These are phyloP conservation scores for Fraxinus sp. DNA, from an alignment of 305 asterid species.

Conservation along the genomic window DNA sequence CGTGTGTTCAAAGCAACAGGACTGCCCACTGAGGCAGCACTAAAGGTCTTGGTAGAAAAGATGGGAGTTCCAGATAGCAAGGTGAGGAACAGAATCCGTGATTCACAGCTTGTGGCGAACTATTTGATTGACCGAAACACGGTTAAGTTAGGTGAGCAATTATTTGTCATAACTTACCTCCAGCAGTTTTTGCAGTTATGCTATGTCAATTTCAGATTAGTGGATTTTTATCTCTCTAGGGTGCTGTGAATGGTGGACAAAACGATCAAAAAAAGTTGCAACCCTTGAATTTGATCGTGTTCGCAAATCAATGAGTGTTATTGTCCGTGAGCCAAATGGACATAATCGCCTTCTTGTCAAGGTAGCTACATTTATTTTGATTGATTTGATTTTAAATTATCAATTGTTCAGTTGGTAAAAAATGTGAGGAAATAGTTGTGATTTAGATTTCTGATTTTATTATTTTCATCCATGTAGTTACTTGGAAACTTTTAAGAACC, in stretches of 20 bases:
- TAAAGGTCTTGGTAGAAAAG: slow-evolving; percentile 89
- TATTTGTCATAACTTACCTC: slow-evolving; percentile 13
- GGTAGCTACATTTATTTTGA: slow-evolving; percentile 38
- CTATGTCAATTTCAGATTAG: slow-evolving; percentile 7
- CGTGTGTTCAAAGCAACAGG: slow-evolving; percentile 74
- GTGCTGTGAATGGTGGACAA: slow-evolving; percentile 86
- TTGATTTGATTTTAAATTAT: background rate
- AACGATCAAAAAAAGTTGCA: slow-evolving; percentile 65
- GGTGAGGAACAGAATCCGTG: slow-evolving; percentile 51
- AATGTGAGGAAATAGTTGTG: background rate
- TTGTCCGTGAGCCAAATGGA: slow-evolving; percentile 60
- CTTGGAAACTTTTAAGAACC: background rate
- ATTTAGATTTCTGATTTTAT: background rate
- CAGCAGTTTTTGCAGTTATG: slow-evolving; percentile 5
- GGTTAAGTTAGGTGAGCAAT: slow-evolving; percentile 55
- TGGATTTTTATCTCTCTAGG: slow-evolving; percentile 35
- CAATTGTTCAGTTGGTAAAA: background rate
- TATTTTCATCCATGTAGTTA: background rate
- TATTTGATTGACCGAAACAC: slow-evolving; percentile 66
- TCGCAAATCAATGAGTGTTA: slow-evolving; percentile 89
- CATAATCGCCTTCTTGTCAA: slow-evolving; percentile 84
- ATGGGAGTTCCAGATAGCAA: slow-evolving; percentile 73
- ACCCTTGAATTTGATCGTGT: slow-evolving; percentile 86
- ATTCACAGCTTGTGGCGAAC: slow-evolving; percentile 52
- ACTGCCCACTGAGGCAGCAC: slow-evolving; percentile 95